Percentiles rank a stretch among this genome's conserved stretches.
Conservation (phyloP, 192 early-diverging fungal genomes). For the Podila epicladia region DNA sequence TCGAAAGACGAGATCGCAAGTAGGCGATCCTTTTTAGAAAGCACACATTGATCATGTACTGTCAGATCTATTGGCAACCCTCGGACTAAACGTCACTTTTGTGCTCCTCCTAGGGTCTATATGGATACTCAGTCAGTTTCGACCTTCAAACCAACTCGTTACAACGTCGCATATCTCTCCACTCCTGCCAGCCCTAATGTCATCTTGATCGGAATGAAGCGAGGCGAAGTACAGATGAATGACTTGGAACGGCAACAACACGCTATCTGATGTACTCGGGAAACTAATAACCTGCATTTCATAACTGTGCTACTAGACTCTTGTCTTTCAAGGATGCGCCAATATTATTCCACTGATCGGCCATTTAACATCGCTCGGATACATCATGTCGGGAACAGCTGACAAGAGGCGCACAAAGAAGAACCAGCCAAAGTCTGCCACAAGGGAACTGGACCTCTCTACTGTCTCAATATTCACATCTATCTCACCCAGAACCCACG, state of each 20-base stretch:
- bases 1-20: conserved; percentile 36
- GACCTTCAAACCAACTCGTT: conserved; percentile 37
- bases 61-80: neutral
- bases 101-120: conserved; percentile 8
- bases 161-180: conserved; percentile 30
- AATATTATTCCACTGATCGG: conserved; percentile 58
- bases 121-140: conserved; percentile 48
- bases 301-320: conserved; percentile 24
- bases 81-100: neutral
- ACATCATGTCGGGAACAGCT: conserved; percentile 45
- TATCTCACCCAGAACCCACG: conserved; percentile 59
- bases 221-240: conserved; percentile 49
- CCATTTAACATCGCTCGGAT: conserved; percentile 49
- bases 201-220: conserved; percentile 53
- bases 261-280: neutral
- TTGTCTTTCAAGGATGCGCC: conserved; percentile 61
- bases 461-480: conserved; percentile 50
- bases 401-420: conserved; percentile 13
- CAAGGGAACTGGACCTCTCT: conserved; percentile 16
- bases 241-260: neutral
- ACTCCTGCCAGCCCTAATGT: conserved; percentile 17
- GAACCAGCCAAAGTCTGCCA: neutral
- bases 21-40: neutral
- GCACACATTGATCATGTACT: too few species aligned
- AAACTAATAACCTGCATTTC: neutral